phyloP scores from a whole-genome alignment of 2,329 filamentous ascomycete genomes.

The Apiospora marii region DNA sequence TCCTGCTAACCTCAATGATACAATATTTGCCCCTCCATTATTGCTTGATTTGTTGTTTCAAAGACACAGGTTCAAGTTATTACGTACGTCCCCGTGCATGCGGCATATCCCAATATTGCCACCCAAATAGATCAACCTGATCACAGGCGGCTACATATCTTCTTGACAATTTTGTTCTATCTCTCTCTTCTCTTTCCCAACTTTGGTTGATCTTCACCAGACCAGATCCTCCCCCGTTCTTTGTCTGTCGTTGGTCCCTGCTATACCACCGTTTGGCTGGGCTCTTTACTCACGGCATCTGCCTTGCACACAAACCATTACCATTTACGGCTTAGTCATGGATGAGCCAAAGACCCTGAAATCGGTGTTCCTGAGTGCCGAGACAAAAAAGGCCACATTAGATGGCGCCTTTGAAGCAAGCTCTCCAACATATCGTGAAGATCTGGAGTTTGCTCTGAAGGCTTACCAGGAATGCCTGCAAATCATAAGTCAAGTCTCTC shows the following conservation, averaged over 20 bases:
- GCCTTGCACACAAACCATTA: not conserved
- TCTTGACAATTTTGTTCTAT: not conserved
- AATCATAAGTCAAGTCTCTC: conserved; percentile 72
- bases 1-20: conserved; percentile 2
- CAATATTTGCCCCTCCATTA: conserved; percentile 5
- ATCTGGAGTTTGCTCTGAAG: conserved; percentile 59
- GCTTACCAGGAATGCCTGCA: conserved; percentile 77
- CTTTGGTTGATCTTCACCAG: not conserved
- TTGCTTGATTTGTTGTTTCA: not conserved
- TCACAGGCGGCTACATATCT: not conserved
- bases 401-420: conserved; percentile 71
- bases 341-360: conserved; percentile 58
- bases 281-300: not conserved
- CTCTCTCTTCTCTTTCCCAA: not conserved
- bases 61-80: conserved; percentile 7
- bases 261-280: not conserved
- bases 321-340: conserved; percentile 36
- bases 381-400: conserved; percentile 61
- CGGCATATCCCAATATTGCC: conserved; percentile 14
- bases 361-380: conserved; percentile 58
- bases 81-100: conserved; percentile 6
- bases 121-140: not conserved
- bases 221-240: not conserved
- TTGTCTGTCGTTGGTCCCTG: not conserved
- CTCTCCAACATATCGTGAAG: conserved; percentile 65